Percentiles rank a stretch among this genome's conserved stretches.
These are phyloP conservation scores for Hypericum perforatum DNA, from an alignment of 345 rosid species.

Conservation along the genomic window DNA sequence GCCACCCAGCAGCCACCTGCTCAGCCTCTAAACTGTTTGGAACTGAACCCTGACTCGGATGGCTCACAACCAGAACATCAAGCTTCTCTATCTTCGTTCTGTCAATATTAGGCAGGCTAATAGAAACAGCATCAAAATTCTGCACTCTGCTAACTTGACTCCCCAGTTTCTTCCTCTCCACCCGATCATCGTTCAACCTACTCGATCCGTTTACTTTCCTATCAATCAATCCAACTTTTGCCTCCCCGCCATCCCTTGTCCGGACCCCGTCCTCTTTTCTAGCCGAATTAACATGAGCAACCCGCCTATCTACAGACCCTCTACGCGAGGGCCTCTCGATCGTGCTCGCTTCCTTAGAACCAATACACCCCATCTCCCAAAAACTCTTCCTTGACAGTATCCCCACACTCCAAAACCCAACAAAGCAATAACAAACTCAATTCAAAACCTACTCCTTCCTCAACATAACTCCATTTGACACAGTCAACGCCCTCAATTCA, in stretches of 20 bases:
- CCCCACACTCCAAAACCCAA: too few relatives aligned
- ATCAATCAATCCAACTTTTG: slow-evolving; percentile 41
- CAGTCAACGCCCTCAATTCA: too few relatives aligned
- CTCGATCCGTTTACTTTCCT: slow-evolving; percentile 40
- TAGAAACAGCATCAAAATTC: slow-evolving; percentile 11
- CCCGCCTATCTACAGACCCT: slow-evolving; percentile 45
- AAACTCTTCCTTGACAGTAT: too few relatives aligned
- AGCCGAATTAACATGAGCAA: slow-evolving; percentile 45
- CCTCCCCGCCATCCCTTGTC: slow-evolving; percentile 35
- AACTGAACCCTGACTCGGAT: slow-evolving; percentile 30
- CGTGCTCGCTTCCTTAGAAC: slow-evolving; percentile 54
- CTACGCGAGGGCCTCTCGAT: slow-evolving; percentile 37
- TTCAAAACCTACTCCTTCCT: too few relatives aligned
- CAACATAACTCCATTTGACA: too few relatives aligned
- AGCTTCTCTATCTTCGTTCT: slow-evolving; percentile 19
- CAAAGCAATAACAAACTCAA: too few relatives aligned
- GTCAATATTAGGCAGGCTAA: slow-evolving; percentile 5
- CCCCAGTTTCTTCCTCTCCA: slow-evolving; percentile 28
- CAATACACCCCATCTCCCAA: slow-evolving; percentile 62
- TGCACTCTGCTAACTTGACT: slow-evolving; percentile 11
- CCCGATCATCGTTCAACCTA: slow-evolving; percentile 36
- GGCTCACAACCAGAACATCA: slow-evolving; percentile 20
- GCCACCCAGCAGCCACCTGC: slow-evolving; percentile 82
- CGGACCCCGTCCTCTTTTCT: slow-evolving; percentile 48
- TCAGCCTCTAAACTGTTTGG: slow-evolving; percentile 40